Conservation (phyloP, 345 rosid species). For the Firmiana major region DNA sequence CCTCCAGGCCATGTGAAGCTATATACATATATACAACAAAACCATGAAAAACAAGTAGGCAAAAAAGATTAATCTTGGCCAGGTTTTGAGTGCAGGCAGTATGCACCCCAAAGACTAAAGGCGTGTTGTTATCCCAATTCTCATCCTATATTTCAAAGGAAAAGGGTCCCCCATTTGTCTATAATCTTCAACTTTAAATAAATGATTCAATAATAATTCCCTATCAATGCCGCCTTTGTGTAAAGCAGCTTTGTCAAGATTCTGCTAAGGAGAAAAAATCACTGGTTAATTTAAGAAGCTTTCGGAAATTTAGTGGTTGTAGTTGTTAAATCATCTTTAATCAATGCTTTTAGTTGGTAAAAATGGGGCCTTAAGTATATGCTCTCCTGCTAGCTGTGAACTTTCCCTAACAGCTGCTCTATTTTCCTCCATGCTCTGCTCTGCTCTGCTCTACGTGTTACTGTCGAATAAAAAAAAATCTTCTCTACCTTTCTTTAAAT, state of each 20-base stretch:
- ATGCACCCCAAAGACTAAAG: background rate
- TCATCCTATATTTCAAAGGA: background rate
- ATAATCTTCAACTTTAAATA: background rate
- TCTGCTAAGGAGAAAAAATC: background rate
- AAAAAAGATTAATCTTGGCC: background rate
- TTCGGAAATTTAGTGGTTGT: conserved; percentile 16
- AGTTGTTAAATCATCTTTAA: conserved; percentile 31
- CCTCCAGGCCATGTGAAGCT: background rate
- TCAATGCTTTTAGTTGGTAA: conserved; percentile 20
- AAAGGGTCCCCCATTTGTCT: conserved; percentile 5
- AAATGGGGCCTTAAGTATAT: conserved; percentile 20
- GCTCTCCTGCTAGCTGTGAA: background rate
- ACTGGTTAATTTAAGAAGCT: conserved; percentile 9
- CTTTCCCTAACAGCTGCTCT: background rate
- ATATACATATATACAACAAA: background rate
- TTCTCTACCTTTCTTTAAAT: background rate
- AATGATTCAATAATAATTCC: conserved; percentile 30
- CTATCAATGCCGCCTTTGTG: conserved; percentile 19
- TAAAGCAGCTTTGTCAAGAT: conserved; percentile 24
- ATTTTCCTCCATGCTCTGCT: background rate
- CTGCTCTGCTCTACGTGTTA: background rate
- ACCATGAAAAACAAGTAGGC: background rate
- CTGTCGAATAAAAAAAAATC: background rate
- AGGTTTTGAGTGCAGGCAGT: background rate
- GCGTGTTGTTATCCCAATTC: background rate